Evolutionary conservation across 2,329 filamentous ascomycete genomes (phyloP).

Genomic region (Helicocarpus griseus): DNA sequence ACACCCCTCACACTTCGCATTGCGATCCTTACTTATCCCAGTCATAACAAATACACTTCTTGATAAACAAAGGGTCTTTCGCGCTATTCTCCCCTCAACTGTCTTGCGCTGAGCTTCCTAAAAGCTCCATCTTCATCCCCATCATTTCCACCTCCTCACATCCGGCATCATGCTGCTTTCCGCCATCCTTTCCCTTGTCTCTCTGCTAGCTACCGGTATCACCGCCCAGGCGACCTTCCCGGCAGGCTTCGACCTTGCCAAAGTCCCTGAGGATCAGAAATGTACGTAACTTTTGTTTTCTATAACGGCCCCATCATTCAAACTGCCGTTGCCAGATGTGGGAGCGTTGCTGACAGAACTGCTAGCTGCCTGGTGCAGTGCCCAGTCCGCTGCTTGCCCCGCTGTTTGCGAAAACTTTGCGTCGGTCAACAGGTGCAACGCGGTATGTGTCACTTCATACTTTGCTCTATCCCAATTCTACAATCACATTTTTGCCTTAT

Average conservation of each 20-base stretch:
- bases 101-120: background rate
- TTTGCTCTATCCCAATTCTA: background rate
- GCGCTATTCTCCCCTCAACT: background rate
- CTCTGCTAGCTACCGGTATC: constrained; percentile 36
- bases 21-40: too few species aligned
- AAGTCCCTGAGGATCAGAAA: constrained; percentile 28
- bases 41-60: background rate
- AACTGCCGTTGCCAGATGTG: background rate
- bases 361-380: constrained; percentile 47
- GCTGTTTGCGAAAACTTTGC: constrained; percentile 46
- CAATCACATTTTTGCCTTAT: background rate
- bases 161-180: constrained; percentile 31
- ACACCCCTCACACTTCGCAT: background rate
- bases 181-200: constrained; percentile 36
- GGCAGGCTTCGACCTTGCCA: constrained; percentile 33
- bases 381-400: constrained; percentile 51
- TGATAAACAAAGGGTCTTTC: background rate
- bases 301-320: background rate
- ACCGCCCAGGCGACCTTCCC: constrained; percentile 37
- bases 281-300: constrained; percentile 14
- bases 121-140: background rate
- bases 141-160: background rate
- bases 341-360: constrained; percentile 9
- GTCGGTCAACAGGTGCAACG: constrained; percentile 45
- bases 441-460: constrained; percentile 37